Conservation (phyloP, 805 yeast species). For the Schwanniomyces occidentalis region DNA sequence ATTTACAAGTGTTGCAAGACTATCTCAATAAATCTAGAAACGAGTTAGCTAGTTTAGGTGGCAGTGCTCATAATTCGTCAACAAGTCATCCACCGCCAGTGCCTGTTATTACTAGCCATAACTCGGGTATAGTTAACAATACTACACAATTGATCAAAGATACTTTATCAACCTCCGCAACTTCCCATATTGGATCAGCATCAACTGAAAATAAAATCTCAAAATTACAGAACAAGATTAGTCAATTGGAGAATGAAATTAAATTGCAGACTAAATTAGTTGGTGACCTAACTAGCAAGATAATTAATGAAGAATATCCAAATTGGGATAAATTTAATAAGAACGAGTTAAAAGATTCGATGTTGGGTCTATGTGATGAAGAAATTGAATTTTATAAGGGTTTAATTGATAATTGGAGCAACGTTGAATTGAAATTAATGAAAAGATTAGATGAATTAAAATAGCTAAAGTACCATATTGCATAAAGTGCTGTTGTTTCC, state of each 20-base stretch:
- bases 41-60: slow-evolving; percentile 50
- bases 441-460: slow-evolving; percentile 25
- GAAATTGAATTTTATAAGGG: slow-evolving; percentile 72
- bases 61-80: slow-evolving; percentile 10
- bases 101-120: slow-evolving; percentile 24
- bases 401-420: slow-evolving; percentile 70
- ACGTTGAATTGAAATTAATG: slow-evolving; percentile 41
- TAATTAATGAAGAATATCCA: slow-evolving; percentile 52
- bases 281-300: slow-evolving; percentile 45
- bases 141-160: slow-evolving; percentile 49
- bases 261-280: slow-evolving; percentile 44
- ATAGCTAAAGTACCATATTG: slow-evolving; percentile 4
- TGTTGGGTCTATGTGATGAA: slow-evolving; percentile 71
- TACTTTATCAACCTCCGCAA: slow-evolving; percentile 50
- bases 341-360: slow-evolving; percentile 68
- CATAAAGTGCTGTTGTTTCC: too few relatives aligned
- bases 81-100: slow-evolving; percentile 28
- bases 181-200: slow-evolving; percentile 40
- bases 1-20: slow-evolving; percentile 81
- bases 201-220: slow-evolving; percentile 45
- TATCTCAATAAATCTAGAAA: slow-evolving; percentile 69
- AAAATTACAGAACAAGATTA: slow-evolving; percentile 42
- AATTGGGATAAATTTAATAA: slow-evolving; percentile 81
- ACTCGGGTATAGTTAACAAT: slow-evolving; percentile 39
- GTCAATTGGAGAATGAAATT: slow-evolving; percentile 47